These are phyloP conservation scores for Meyerozyma sp. DNA, from an alignment of 1,139 yeast species.

Conservation along the genomic window DNA sequence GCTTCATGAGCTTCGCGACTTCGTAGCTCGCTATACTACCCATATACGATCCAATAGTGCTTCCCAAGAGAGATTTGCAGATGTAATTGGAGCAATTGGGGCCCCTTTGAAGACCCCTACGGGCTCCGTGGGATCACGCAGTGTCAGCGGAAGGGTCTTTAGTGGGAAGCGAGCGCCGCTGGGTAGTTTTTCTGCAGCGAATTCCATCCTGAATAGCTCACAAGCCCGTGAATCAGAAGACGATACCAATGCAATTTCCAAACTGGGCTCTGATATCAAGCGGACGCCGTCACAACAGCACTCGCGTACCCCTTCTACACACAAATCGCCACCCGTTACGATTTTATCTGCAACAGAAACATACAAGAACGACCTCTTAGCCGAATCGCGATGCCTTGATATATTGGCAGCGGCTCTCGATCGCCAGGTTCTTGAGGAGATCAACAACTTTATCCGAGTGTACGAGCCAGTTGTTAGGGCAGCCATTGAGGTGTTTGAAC, in stretches of 20 bases:
- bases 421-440: constrained; percentile 28
- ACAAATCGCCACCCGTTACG: background rate
- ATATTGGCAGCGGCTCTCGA: constrained; percentile 33
- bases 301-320: background rate
- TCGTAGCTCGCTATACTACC: constrained; percentile 35
- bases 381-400: background rate
- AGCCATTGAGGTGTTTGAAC: constrained; percentile 20
- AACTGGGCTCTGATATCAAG: background rate
- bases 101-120: background rate
- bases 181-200: background rate
- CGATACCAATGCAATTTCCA: background rate
- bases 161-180: background rate
- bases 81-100: background rate
- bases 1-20: constrained; percentile 36
- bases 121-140: background rate
- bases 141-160: background rate
- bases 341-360: background rate
- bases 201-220: background rate
- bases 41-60: constrained; percentile 36
- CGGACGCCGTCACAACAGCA: background rate
- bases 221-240: background rate
- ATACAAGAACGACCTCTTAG: background rate
- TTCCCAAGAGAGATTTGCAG: background rate
- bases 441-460: constrained; percentile 30
- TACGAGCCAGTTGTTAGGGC: constrained; percentile 32